Conservation (phyloP, 139 green algal genomes). For the Zygnema cylindricum region DNA sequence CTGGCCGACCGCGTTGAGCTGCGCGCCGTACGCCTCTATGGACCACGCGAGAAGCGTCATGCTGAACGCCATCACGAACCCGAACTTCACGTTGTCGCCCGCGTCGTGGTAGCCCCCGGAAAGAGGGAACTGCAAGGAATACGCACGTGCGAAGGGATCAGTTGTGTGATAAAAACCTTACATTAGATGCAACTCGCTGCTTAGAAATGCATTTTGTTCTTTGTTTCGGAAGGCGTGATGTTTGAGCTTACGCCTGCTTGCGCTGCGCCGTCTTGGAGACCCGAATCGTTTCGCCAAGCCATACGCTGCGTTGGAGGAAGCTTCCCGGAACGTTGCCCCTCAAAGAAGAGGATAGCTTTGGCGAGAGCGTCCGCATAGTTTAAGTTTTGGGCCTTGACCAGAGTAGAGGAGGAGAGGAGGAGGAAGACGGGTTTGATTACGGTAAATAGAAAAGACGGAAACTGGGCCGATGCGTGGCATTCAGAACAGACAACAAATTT, state of each 20-base stretch:
- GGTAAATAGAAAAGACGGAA: not conserved
- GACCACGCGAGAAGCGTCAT: constrained; percentile 74
- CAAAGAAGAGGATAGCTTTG: constrained; percentile 6
- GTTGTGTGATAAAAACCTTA: not conserved
- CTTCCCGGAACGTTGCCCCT: too few species aligned
- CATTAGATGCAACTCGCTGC: not conserved
- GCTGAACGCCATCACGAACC: constrained; percentile 75
- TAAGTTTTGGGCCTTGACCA: not conserved
- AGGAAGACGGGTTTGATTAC: not conserved
- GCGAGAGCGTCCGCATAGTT: not conserved
- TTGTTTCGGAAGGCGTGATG: not conserved
- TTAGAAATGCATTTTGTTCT: not conserved
- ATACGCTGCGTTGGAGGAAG: not conserved
- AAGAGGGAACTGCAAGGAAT: constrained; percentile 65
- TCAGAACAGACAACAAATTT: not conserved
- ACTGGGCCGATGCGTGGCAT: not conserved
- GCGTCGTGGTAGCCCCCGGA: constrained; percentile 73
- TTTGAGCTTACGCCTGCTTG: not conserved
- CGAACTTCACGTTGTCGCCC: constrained; percentile 83
- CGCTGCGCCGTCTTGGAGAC: not conserved
- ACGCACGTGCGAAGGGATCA: constrained; percentile 36
- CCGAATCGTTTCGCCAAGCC: not conserved
- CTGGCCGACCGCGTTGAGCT: constrained; percentile 20
- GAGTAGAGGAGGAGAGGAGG: not conserved
- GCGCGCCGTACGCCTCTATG: constrained; percentile 69